phyloP scores from a whole-genome alignment of 352 stramenopile genomes.

The Phytophthora pinifolia region DNA sequence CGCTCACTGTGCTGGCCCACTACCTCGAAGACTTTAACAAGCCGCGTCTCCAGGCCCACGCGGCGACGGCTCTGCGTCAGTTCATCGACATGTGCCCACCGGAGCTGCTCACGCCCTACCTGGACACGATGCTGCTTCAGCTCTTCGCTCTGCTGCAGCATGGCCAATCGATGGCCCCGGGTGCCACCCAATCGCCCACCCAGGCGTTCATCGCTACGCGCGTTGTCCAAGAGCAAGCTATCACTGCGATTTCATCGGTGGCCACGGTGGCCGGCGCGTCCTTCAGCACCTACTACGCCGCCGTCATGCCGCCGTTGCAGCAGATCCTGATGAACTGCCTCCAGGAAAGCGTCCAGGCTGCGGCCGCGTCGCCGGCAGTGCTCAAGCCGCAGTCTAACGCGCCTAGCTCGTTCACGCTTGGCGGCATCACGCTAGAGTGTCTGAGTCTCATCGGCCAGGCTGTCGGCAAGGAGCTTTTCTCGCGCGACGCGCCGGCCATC shows the following conservation, averaged over 20 bases:
- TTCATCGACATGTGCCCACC: slow-evolving; percentile 84
- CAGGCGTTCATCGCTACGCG: slow-evolving; percentile 36
- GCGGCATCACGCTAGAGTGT: slow-evolving; percentile 85
- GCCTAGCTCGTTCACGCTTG: slow-evolving; percentile 70
- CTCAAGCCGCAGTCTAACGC: slow-evolving; percentile 31
- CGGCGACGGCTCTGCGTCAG: slow-evolving; percentile 72
- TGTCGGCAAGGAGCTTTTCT: slow-evolving; percentile 78
- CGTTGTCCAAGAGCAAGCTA: slow-evolving; percentile 77
- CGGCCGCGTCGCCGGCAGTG: slow-evolving; percentile 16
- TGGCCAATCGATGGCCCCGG: slow-evolving; percentile 15
- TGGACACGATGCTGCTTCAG: slow-evolving; percentile 71
- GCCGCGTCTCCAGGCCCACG: slow-evolving; percentile 72
- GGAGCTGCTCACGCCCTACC: slow-evolving; percentile 64
- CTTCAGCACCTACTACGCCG: slow-evolving; percentile 75
- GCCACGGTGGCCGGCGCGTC: slow-evolving; percentile 60
- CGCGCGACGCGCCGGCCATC: slow-evolving; percentile 60
- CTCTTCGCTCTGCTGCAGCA: slow-evolving; percentile 68
- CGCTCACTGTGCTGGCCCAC: slow-evolving; percentile 58
- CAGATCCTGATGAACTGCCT: slow-evolving; percentile 69
- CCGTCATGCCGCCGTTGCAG: slow-evolving; percentile 74
- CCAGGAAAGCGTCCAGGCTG: slow-evolving; percentile 45
- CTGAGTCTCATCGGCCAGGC: slow-evolving; percentile 79
- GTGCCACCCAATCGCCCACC: slow-evolving; percentile 16
- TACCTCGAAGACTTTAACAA: slow-evolving; percentile 64
- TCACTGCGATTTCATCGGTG: slow-evolving; percentile 81